Conservation (phyloP, 2,329 filamentous ascomycete genomes). For the Neonectria sp. region DNA sequence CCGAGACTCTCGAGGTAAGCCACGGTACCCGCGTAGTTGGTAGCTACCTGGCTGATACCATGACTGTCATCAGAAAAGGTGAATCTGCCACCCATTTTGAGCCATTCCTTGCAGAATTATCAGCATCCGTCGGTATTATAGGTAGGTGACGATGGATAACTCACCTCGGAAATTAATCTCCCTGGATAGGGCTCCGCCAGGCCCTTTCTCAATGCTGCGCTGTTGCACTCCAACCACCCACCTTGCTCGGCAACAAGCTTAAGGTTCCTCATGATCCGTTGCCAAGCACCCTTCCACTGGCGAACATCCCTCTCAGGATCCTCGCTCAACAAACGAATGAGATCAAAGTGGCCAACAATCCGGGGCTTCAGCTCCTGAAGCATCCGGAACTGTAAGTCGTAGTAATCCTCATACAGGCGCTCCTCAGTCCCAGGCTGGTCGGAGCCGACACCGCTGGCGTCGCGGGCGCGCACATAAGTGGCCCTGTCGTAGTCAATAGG, state of each 20-base stretch:
- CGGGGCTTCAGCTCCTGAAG: conserved; percentile 78
- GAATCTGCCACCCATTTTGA: conserved; percentile 82
- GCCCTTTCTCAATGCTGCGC: conserved; percentile 88
- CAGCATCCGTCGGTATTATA: too few relatives aligned
- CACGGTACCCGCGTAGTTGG: conserved; percentile 82
- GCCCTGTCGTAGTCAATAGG: conserved; percentile 89
- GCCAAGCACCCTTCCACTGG: conserved; percentile 78
- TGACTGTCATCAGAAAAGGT: conserved; percentile 97
- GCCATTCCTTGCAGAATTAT: conserved; percentile 71
- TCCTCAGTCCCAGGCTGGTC: too few relatives aligned
- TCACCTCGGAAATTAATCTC: conserved; percentile 81
- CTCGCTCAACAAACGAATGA: conserved; percentile 85
- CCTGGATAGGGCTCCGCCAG: conserved; percentile 92
- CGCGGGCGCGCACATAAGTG: conserved; percentile 70
- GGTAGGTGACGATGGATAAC: too few relatives aligned
- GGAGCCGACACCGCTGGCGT: conserved; percentile 57
- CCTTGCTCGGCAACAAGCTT: conserved; percentile 79
- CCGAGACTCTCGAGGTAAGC: conserved; percentile 78
- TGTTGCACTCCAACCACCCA: conserved; percentile 92
- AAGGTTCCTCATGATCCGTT: conserved; percentile 81
- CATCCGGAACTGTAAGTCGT: conserved; percentile 90
- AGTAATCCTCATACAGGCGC: conserved; percentile 85
- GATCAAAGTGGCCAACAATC: conserved; percentile 94
- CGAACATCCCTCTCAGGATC: conserved; percentile 75
- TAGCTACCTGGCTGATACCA: conserved; percentile 87